Base-by-base conservation (phyloP, 2,329 filamentous ascomycete genomes). In the Monosporascus sp. region DNA sequence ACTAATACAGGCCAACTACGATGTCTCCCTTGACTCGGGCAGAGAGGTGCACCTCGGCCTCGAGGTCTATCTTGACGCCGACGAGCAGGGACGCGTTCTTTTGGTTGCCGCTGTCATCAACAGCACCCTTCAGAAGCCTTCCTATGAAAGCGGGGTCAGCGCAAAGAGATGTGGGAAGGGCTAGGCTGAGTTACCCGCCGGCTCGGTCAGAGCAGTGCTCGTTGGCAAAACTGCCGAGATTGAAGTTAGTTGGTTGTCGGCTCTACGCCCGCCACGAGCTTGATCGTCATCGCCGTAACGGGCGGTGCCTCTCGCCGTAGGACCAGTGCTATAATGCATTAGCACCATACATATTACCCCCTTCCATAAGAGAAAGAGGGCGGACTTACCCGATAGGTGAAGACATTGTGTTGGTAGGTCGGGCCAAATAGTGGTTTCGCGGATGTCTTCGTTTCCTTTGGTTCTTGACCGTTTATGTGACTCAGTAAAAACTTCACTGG, bases 31-130 rank as follows among this genome's bases (percentile, higher is more conserved):
- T 74, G 58, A 85, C 74, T 54, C 82, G 70, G 52, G 82, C 81
- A 24, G 80, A 84, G 59, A 84, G 71, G 63, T 85, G 80, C 41
- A 85, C 77, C 63, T 85, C 81, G 49, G 81, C 81, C 67, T 85
- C 81, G 46, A 85, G 71, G 64, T 85, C 82, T 46, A 85, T 72
- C 72, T 85, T 84, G 72, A 84, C 81, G 55, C 81, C 81, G 45
- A 85, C 72, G 66, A 84, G 73, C 54, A 85, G 72, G 2, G 79
- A 80, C 7, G 82, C 78, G 51, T 78, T 73, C 69, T 82, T 85
- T 55, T 80, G 72, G 60, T 80, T 78, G 54, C 82, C 81, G 50
- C 81, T 72, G 35, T 79, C 77, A 58, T 83, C 79, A 28, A 78
- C 76, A 28, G 81, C 74, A 4, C 81, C 81, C 66, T 80, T 81